phyloP scores from a whole-genome alignment of 495 filamentous ascomycete species.

The Massariosphaeria phaeospora region DNA sequence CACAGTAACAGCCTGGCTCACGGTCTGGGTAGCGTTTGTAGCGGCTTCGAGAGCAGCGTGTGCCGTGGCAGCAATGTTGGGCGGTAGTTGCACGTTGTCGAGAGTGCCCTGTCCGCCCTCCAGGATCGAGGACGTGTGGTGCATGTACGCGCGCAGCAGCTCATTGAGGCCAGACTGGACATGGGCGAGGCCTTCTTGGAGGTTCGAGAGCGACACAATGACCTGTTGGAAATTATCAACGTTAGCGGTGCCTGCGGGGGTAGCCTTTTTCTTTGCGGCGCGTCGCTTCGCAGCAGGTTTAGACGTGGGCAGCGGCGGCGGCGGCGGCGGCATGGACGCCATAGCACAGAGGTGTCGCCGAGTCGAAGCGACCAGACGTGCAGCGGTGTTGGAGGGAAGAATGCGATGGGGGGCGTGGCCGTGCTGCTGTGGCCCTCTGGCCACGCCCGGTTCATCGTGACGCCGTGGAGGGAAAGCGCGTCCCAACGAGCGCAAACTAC shows the following conservation, averaged over 20 bases:
- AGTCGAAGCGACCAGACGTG: background rate
- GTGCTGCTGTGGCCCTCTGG: background rate
- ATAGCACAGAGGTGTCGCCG: conserved; percentile 1
- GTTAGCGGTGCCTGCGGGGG: background rate
- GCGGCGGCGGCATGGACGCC: conserved; percentile 1
- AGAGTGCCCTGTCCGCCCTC: conserved; percentile 36
- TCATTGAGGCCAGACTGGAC: conserved; percentile 44
- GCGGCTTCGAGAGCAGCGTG: conserved; percentile 23
- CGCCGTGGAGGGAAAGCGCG: background rate
- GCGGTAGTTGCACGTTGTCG: conserved; percentile 29
- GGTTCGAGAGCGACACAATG: conserved; percentile 63
- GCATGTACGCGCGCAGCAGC: conserved; percentile 71
- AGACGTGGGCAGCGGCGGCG: background rate
- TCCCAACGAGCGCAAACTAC: conserved; percentile 6
- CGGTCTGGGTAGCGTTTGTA: conserved; percentile 24
- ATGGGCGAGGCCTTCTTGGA: conserved; percentile 61
- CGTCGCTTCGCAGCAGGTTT: background rate
- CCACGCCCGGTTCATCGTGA: background rate
- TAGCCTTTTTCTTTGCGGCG: background rate
- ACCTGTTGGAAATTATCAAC: conserved; percentile 48
- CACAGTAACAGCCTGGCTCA: conserved; percentile 38
- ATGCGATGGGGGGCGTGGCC: background rate
- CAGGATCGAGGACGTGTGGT: conserved; percentile 74
- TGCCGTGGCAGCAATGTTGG: conserved; percentile 14
- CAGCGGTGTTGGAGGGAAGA: background rate